Evolutionary conservation across 352 stramenopile genomes (phyloP), one percentile per base, ranked within the genome.

Genomic region (Pythium biforme): DNA sequence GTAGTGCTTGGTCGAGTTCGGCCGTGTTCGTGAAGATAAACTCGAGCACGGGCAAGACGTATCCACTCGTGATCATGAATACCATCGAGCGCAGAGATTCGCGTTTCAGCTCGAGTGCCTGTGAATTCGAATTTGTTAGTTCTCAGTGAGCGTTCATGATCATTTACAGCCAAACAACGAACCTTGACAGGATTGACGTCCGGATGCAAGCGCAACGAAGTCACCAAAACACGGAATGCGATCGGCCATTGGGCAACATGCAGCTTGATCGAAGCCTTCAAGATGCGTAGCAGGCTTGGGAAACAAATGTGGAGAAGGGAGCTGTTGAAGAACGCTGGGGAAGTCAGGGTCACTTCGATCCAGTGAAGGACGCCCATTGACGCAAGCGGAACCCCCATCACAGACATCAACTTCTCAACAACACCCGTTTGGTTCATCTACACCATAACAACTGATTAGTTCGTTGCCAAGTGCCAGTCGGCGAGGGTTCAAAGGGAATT

Each of bases 391-490:
- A 88, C 74, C 4, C 73, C 75, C 83, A 95, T 95, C 17, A 85
- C 78, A 19, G 75, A 82, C 17, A 83, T 81, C 26, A 95, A 60
- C 43, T 86, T 90, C 48, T 95, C 81, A 6, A 95, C 83, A 4
- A 91, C 84, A 40, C 84, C 86, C 3, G 83, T 89, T 58, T 91
- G 81, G 53, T 92, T 93, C 86, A 95, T 95, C 86, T 94, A 47
- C 20, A 26, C 2, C 48, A 40, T 4, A 33, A 22, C 6, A 52
- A 5, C 22, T 14, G n/a, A 29, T 31, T 11, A 10, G 22, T 22
- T 15, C 26, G 9, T 45, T 37, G 15, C 9, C 22, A 19, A 51
- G 14, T 9, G 20, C 12, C 25, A 40, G 43, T 45, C 26, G 11
- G 12, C n/a, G 19, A 17, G 34, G 9, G 26, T 17, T 15, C 17